Evolutionary conservation across 176 grass and related monocot genomes (phyloP).

Genomic region (Canna indica): DNA sequence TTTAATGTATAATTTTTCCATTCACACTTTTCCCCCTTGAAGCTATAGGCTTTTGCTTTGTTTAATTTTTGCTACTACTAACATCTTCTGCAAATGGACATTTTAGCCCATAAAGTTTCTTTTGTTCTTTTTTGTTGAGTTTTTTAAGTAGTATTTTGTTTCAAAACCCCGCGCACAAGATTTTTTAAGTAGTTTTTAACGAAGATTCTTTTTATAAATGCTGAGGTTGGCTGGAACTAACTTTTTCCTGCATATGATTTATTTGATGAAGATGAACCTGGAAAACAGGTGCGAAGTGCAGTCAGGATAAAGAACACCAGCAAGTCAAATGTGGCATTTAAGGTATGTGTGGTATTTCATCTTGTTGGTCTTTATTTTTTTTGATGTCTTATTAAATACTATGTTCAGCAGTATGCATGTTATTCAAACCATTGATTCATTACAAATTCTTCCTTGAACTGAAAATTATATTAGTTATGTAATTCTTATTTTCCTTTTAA

Average conservation of each 20-base stretch:
- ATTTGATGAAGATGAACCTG: conserved; percentile 73
- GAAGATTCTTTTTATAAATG: not conserved
- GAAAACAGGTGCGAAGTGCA: conserved; percentile 83
- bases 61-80: not conserved
- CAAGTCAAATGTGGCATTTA: conserved; percentile 93
- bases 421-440: not conserved
- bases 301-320: conserved; percentile 96
- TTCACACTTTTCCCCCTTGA: not conserved
- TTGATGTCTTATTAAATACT: not conserved
- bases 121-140: not conserved
- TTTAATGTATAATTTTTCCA: not conserved
- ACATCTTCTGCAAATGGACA: not conserved
- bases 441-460: not conserved
- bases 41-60: not conserved
- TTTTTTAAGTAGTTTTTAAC: not conserved
- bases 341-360: conserved; percentile 37
- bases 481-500: conserved; percentile 3
- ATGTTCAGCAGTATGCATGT: not conserved
- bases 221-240: not conserved
- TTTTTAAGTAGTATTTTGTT: not conserved
- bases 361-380: conserved; percentile 12
- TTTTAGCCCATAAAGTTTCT: not conserved
- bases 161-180: not conserved
- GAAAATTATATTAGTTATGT: conserved; percentile 13
- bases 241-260: not conserved